Evolutionary conservation across 352 stramenopile species (phyloP), one percentile per base, ranked within the genome.

Genomic region (Thalassiosira delicatula): DNA sequence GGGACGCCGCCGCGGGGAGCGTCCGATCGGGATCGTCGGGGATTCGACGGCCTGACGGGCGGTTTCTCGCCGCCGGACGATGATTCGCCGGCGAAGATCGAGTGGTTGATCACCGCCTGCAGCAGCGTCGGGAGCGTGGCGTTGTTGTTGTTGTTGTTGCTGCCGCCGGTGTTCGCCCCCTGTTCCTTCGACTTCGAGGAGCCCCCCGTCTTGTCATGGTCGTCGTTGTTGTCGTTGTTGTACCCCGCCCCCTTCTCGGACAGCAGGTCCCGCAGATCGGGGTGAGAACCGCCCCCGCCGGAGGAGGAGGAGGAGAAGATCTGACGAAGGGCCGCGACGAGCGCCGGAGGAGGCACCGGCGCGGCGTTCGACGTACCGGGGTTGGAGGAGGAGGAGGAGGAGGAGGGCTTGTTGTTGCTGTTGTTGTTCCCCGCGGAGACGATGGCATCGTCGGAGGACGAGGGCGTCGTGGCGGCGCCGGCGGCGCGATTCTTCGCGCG

Each of bases 271-370:
- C 63, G 65, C 33, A 81, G 51, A 57, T 84, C 76, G 19, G 42
- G 32, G n/a, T n/a, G 12, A 42, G 35, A 12, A 12, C 35, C 12
- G 35, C 35, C 12, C 35, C n/a, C n/a, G n/a, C n/a, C n/a, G 12
- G 53, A 79, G 19, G 44, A 66, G 2, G 68, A 25, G 25, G 74
- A 71, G 11, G 72, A 73, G 77, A 84, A 88, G 30, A 84, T 74
- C 54, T 81, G 78, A 80, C 86, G 62, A 42, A 93, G 66, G 11
- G 76, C 83, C 9, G 85, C 68, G 11, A 93, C 69, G 11, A 93
- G 63, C 44, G 73, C 71, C 27, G 80, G 75, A 8, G 88, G 88
- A n/a, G 86, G 86, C 4, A 82, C 37, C 4, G 70, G 54, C 30
- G 65, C 35, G 32, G 35, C 40, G 23, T 35, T 35, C 4, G 27